A percentile compares a stretch with the other conserved stretches of the same genome.
Evolutionary conservation across 2,329 filamentous ascomycete genomes (phyloP).

Genomic region (Phialophora chinensis): DNA sequence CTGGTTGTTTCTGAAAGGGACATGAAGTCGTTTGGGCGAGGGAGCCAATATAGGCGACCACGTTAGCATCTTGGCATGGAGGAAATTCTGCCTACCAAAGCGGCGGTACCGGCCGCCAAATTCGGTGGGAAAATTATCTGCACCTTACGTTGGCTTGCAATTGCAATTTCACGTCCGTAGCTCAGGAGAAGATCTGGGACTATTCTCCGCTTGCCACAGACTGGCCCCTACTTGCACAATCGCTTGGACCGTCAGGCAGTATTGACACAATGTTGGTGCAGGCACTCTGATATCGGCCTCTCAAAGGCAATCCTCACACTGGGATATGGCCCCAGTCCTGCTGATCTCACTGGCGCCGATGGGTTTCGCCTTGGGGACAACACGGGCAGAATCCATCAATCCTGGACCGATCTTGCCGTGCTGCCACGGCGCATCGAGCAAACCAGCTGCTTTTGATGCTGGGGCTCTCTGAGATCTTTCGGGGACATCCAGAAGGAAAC

Average conservation of each 20-base stretch:
- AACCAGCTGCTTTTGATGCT: neutral
- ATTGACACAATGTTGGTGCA: neutral
- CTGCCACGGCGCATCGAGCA: neutral
- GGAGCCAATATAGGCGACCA: too few relatives aligned
- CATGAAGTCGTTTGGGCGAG: too few relatives aligned
- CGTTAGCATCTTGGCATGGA: too few relatives aligned
- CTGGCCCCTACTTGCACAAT: too few relatives aligned
- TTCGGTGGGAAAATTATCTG: neutral
- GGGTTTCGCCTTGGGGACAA: neutral
- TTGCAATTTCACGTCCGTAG: neutral
- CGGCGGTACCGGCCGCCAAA: neutral
- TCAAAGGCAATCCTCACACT: neutral
- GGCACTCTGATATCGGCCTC: neutral
- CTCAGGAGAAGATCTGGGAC: neutral
- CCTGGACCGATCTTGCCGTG: neutral
- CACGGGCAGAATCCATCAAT: neutral
- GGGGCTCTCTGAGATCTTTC: neutral
- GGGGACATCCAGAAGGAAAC: neutral
- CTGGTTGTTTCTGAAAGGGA: too few relatives aligned
- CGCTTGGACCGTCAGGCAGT: neutral
- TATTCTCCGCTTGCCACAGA: neutral
- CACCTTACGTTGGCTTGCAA: too few relatives aligned
- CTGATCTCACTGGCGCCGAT: neutral
- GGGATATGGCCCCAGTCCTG: neutral
- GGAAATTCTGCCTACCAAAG: too few relatives aligned